These are phyloP conservation scores for Mollisia scopiformis DNA, from an alignment of 2,329 filamentous ascomycete genomes.

Conservation along the genomic window DNA sequence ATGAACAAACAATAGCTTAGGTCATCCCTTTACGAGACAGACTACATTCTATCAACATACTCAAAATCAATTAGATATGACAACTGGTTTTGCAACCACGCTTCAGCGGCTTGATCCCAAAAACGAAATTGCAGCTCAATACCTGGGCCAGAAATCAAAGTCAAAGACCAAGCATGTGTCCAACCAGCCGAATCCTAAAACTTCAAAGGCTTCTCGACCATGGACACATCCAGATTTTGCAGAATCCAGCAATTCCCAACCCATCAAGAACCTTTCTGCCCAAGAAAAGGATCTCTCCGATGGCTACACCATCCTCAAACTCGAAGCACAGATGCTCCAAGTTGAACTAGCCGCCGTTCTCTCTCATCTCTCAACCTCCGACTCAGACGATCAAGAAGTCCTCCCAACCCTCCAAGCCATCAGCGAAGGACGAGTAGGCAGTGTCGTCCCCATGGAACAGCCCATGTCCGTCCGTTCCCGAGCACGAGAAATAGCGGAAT, in stretches of 20 bases:
- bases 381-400: background rate
- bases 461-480: slow-evolving; percentile 5
- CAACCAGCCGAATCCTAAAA: background rate
- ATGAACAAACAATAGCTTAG: too few relatives aligned
- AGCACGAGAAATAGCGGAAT: background rate
- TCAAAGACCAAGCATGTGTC: background rate
- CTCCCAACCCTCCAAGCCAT: slow-evolving; percentile 5
- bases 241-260: slow-evolving; percentile 2
- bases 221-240: background rate
- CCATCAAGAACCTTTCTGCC: background rate
- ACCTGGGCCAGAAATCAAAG: background rate
- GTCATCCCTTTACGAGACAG: too few relatives aligned
- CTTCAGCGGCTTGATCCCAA: slow-evolving; percentile 3
- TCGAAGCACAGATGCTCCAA: slow-evolving; percentile 6
- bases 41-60: background rate
- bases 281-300: slow-evolving; percentile 1
- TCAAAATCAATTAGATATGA: background rate
- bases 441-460: background rate
- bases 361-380: background rate
- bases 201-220: background rate
- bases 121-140: background rate
- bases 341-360: slow-evolving; percentile 4
- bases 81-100: background rate
- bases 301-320: slow-evolving; percentile 1
- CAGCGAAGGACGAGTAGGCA: background rate